A percentile compares a stretch with the other conserved stretches of the same genome.
These are phyloP conservation scores for Camellia japonica DNA, from an alignment of 148 eudicot species.

Conservation along the genomic window DNA sequence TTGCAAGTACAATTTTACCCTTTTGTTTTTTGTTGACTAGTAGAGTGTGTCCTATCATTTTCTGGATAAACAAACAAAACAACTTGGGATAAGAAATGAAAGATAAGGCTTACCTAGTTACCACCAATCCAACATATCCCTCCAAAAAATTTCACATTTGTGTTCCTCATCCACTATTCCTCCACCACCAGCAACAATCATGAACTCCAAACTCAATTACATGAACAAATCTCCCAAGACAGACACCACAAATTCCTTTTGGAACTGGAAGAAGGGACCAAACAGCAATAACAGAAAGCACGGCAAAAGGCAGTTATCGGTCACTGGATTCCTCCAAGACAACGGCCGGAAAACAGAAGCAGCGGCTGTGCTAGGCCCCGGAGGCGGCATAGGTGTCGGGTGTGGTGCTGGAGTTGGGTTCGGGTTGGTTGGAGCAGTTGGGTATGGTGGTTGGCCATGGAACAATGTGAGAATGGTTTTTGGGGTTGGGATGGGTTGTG, in stretches of 20 bases:
- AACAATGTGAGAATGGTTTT: slow-evolving; percentile 27
- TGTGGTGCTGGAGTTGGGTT: slow-evolving; percentile 61
- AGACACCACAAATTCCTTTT: slow-evolving; percentile 27
- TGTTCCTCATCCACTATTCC: not conserved
- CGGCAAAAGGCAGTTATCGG: slow-evolving; percentile 3
- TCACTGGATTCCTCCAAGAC: slow-evolving; percentile 29
- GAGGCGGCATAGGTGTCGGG: slow-evolving; percentile 54
- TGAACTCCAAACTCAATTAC: slow-evolving; percentile 1
- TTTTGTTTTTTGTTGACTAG: no score
- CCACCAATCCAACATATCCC: no score
- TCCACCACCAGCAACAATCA: not conserved
- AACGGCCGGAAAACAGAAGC: slow-evolving; percentile 24
- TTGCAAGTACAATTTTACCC: no score
- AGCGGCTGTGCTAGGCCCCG: slow-evolving; percentile 41
- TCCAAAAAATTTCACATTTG: no score
- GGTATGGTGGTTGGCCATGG: slow-evolving; percentile 48
- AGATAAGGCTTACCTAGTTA: no score
- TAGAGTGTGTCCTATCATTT: no score
- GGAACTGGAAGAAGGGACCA: slow-evolving; percentile 36
- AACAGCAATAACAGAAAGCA: slow-evolving; percentile 5
- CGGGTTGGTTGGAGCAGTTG: slow-evolving; percentile 54
- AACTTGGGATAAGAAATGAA: no score
- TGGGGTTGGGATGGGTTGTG: slow-evolving; percentile 30
- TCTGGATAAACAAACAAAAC: no score
- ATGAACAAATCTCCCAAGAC: slow-evolving; percentile 23